A percentile compares a stretch with the other conserved stretches of the same genome.
phyloP scores from a whole-genome alignment of 495 filamentous ascomycete genomes.

The Aspergillus bridgeri region DNA sequence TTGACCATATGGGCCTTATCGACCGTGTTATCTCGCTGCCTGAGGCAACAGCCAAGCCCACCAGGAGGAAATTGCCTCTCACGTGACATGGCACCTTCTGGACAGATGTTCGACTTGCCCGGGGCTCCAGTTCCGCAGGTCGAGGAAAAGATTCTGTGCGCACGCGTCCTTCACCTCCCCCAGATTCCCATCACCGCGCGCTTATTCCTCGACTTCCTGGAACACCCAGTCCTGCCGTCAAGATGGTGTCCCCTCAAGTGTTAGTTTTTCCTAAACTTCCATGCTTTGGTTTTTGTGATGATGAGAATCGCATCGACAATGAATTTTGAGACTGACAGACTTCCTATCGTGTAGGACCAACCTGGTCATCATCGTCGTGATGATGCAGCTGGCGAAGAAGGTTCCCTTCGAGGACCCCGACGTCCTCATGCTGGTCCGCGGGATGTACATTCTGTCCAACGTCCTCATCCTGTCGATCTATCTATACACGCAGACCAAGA shows the following conservation, averaged over 20 bases:
- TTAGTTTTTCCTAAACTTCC: neutral
- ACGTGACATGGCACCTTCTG: slow-evolving; percentile 20
- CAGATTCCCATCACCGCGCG: slow-evolving; percentile 6
- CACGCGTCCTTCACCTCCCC: slow-evolving; percentile 21
- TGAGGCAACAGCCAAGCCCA: slow-evolving; percentile 1
- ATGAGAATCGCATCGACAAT: neutral
- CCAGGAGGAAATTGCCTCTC: slow-evolving; percentile 9
- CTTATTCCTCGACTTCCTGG: slow-evolving; percentile 8
- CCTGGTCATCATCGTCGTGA: slow-evolving; percentile 87
- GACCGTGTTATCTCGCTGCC: neutral
- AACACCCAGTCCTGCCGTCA: slow-evolving; percentile 20
- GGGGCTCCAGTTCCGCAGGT: slow-evolving; percentile 16
- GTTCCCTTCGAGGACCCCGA: slow-evolving; percentile 90
- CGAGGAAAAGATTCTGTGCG: slow-evolving; percentile 24
- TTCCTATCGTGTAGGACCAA: slow-evolving; percentile 64
- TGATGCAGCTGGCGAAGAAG: slow-evolving; percentile 97
- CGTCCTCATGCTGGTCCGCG: slow-evolving; percentile 80
- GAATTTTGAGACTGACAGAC: slow-evolving; percentile 8
- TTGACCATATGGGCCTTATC: neutral
- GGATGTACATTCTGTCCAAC: slow-evolving; percentile 80
- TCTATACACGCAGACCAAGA: slow-evolving; percentile 73
- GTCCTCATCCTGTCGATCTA: slow-evolving; percentile 81
- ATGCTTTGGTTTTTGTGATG: neutral
- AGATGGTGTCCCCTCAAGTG: slow-evolving; percentile 50
- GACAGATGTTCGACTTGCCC: slow-evolving; percentile 29